A percentile compares a stretch with the other conserved stretches of the same genome.
Conservation (phyloP, 257 asterid species). For the Solanum tarijense region DNA sequence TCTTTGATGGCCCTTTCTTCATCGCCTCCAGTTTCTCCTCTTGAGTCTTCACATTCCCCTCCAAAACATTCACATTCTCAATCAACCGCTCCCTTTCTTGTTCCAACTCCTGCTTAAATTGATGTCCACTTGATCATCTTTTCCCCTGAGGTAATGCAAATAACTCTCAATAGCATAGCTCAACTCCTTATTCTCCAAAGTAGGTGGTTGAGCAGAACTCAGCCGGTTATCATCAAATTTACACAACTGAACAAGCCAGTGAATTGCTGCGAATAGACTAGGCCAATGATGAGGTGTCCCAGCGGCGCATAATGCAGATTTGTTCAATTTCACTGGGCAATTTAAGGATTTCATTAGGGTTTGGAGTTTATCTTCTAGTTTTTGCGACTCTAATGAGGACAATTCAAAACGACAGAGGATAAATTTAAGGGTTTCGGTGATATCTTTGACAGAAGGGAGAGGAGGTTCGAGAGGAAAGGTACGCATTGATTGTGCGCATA, state of each 20-base stretch:
- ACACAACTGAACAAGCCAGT: slow-evolving; percentile 71
- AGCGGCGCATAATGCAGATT: slow-evolving; percentile 71
- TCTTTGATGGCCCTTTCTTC: slow-evolving; percentile 43
- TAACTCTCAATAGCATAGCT: slow-evolving; percentile 39
- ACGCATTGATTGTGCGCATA: slow-evolving; percentile 47
- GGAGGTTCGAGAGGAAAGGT: slow-evolving; percentile 60
- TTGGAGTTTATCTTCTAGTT: slow-evolving; percentile 49
- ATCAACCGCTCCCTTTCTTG: slow-evolving; percentile 42
- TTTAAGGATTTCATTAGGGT: slow-evolving; percentile 35
- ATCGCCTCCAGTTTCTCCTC: slow-evolving; percentile 42
- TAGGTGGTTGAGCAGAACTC: slow-evolving; percentile 10
- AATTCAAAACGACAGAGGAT: slow-evolving; percentile 49
- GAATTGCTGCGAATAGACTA: slow-evolving; percentile 46
- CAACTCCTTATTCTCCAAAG: slow-evolving; percentile 29
- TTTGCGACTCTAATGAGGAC: slow-evolving; percentile 13
- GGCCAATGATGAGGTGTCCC: slow-evolving; percentile 86
- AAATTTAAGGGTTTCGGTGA: slow-evolving; percentile 57
- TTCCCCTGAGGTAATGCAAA: slow-evolving; percentile 40
- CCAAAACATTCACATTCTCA: slow-evolving; percentile 22
- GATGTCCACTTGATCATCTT: slow-evolving; percentile 44
- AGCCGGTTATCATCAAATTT: slow-evolving; percentile 32
- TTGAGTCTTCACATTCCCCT: slow-evolving; percentile 30
- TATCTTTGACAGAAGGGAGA: slow-evolving; percentile 62
- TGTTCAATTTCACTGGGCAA: slow-evolving; percentile 64
- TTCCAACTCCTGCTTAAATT: slow-evolving; percentile 28